Percentiles rank a stretch among this genome's conserved stretches.
Evolutionary conservation across 306 rosid species (phyloP).

Genomic region (Arachis stenosperma): DNA sequence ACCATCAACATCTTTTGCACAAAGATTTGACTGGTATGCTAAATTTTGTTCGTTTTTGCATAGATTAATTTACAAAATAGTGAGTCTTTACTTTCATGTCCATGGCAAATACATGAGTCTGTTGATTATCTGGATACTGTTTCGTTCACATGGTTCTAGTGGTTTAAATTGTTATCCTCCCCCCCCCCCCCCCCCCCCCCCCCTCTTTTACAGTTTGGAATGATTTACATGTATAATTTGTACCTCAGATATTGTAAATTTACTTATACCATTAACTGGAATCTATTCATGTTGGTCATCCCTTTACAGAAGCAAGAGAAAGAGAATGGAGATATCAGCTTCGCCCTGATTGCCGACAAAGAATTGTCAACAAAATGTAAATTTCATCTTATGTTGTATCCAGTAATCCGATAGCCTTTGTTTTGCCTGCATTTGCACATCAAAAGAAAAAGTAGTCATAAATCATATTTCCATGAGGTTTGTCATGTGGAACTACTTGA

Average conservation of each 20-base stretch:
- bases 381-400: not conserved
- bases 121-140: not conserved
- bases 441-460: no score
- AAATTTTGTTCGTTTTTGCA: not conserved
- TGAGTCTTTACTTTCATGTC: not conserved
- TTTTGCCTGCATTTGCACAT: no score
- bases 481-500: not conserved
- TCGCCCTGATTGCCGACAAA: not conserved
- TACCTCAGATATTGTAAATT: slow-evolving; percentile 4
- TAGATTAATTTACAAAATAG: not conserved
- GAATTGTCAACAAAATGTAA: slow-evolving; percentile 35
- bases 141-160: not conserved
- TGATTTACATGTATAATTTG: not conserved
- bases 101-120: not conserved
- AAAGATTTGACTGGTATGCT: not conserved
- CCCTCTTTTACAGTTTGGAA: not conserved
- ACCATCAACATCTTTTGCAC: not conserved
- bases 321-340: not conserved
- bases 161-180: not conserved
- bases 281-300: slow-evolving; percentile 3
- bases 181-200: not conserved
- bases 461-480: not conserved
- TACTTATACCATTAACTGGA: not conserved
- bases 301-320: slow-evolving; percentile 12
- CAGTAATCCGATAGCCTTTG: not conserved